phyloP scores from a whole-genome alignment of 306 rosid genomes.

The Cicer yamashitae region DNA sequence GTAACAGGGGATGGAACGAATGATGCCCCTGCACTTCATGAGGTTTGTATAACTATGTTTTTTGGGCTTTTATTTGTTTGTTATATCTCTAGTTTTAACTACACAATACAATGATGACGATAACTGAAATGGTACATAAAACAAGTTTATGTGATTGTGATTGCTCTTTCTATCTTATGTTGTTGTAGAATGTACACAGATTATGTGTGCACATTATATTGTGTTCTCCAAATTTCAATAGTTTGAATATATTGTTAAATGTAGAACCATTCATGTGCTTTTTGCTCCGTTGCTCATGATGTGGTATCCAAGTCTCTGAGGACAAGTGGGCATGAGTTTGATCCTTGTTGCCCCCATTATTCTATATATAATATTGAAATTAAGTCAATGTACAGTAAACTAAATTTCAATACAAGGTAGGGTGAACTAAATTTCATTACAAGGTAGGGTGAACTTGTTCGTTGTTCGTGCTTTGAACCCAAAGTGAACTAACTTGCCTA shows the following conservation, averaged over 20 bases:
- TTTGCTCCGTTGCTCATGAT: not conserved
- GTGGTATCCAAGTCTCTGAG: not conserved
- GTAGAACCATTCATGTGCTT: slow-evolving; percentile 3
- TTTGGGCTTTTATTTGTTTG: slow-evolving; percentile 25
- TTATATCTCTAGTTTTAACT: slow-evolving; percentile 20
- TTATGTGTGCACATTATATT: not conserved
- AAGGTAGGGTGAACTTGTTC: not conserved
- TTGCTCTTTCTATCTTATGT: slow-evolving; percentile 25
- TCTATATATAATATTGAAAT: not conserved
- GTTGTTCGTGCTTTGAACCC: too few species aligned
- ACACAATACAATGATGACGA: not conserved
- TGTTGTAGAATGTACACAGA: not conserved
- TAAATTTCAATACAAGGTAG: not conserved
- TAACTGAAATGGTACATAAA: slow-evolving; percentile 3
- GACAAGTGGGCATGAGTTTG: slow-evolving; percentile 27
- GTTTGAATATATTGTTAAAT: slow-evolving; percentile 11
- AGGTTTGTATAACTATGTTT: slow-evolving; percentile 55
- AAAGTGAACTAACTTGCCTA: not conserved
- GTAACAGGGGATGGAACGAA: slow-evolving; percentile 97
- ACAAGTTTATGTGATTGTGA: not conserved
- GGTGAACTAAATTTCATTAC: not conserved
- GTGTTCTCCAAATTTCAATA: not conserved
- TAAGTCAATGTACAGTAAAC: not conserved
- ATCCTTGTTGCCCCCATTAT: not conserved
- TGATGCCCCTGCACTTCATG: slow-evolving; percentile 97